Conservation (phyloP, 805 yeast genomes). For the Barnettozyma californica region DNA sequence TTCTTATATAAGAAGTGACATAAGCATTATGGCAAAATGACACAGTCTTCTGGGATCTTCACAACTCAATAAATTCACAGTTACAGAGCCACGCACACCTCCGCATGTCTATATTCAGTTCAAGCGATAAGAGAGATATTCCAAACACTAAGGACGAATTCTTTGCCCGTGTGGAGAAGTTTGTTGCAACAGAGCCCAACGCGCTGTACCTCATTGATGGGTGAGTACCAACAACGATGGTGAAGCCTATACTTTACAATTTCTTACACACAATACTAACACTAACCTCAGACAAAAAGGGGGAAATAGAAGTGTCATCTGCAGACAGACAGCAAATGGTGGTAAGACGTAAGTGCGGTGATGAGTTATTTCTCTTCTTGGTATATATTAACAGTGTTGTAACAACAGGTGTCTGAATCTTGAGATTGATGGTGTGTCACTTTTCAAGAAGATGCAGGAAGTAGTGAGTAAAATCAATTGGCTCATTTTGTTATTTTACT, state of each 20-base stretch:
- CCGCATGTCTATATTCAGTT: neutral
- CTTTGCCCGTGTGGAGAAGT: conserved; percentile 9
- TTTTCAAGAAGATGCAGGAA: conserved; percentile 45
- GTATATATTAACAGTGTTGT: too few relatives aligned
- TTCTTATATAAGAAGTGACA: too few relatives aligned
- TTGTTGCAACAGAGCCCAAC: conserved; percentile 12
- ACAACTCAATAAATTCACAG: neutral
- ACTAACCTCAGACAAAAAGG: conserved; percentile 12
- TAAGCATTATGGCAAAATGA: neutral
- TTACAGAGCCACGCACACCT: neutral
- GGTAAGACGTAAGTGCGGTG: conserved; percentile 32
- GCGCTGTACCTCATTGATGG: conserved; percentile 21
- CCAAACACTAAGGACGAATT: conserved; percentile 3
- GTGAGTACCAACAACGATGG: conserved; percentile 10
- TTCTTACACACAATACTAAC: neutral
- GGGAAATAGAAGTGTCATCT: conserved; percentile 34
- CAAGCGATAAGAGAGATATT: neutral
- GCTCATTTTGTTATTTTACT: neutral
- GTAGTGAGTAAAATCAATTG: conserved; percentile 21
- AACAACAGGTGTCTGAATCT: conserved; percentile 38
- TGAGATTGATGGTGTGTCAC: conserved; percentile 33
- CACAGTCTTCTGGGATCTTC: neutral
- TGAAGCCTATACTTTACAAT: neutral
- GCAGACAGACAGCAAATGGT: conserved; percentile 38
- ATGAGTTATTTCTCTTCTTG: neutral